Conservation (phyloP, 1,139 yeast species). For the Scheffersomyces titani region DNA sequence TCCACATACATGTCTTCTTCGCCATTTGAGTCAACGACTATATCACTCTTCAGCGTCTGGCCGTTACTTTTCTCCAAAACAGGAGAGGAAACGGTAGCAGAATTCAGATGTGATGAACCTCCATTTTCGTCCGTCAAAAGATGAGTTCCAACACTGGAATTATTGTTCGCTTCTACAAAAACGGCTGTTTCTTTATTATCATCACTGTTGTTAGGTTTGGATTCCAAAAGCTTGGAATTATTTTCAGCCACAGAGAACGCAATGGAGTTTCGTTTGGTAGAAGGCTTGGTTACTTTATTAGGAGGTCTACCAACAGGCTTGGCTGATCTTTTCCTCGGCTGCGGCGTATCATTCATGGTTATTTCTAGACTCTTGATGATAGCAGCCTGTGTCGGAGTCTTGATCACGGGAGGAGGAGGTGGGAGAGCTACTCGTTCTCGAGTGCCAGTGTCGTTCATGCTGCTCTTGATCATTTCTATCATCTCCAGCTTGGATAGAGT, state of each 20-base stretch:
- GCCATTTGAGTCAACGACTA: neutral
- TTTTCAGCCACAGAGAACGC: neutral
- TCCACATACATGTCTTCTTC: neutral
- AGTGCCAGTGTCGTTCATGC: neutral
- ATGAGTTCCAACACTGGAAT: neutral
- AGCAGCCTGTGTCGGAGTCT: neutral
- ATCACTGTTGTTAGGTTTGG: neutral
- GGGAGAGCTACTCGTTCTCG: neutral
- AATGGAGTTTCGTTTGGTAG: neutral
- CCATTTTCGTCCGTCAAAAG: neutral
- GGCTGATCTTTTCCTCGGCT: neutral
- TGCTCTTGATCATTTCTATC: neutral
- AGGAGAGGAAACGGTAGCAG: neutral
- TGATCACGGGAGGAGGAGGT: neutral
- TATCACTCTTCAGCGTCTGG: neutral
- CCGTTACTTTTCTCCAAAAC: neutral
- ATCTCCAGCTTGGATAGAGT: neutral
- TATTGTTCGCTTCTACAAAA: neutral
- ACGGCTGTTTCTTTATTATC: neutral
- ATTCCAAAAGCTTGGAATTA: neutral
- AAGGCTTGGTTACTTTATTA: neutral
- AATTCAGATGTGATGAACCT: neutral
- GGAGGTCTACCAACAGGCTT: neutral
- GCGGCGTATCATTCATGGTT: neutral
- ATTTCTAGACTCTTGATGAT: neutral